phyloP scores from a whole-genome alignment of 2,329 filamentous ascomycete species.

The Penicillium vulpinum region DNA sequence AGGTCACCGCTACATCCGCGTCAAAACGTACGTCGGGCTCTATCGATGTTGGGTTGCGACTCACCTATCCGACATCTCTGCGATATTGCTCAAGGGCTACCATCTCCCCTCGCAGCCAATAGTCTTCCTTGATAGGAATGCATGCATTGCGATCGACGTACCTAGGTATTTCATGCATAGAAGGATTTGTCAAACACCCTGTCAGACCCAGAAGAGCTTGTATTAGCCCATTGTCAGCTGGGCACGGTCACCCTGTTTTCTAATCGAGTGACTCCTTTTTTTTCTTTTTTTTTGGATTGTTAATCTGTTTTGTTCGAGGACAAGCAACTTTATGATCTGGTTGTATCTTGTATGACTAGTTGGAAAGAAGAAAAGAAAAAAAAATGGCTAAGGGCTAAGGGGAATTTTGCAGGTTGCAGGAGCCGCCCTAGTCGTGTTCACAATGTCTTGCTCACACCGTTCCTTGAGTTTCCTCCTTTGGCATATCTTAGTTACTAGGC shows the following conservation, averaged over 20 bases:
- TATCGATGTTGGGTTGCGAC: conserved; percentile 7
- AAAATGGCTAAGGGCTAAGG: not conserved
- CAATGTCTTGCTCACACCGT: conserved; percentile 14
- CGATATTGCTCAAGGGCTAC: not conserved
- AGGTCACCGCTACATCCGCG: conserved; percentile 25
- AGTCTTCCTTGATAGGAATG: conserved; percentile 3
- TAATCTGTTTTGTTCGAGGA: not conserved
- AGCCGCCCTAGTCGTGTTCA: not conserved
- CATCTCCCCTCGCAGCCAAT: conserved; percentile 2
- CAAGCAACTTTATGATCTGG: conserved; percentile 1
- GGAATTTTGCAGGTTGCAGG: conserved; percentile 5
- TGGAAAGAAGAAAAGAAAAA: not conserved
- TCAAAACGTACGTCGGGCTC: conserved; percentile 8
- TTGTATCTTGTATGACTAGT: not conserved
- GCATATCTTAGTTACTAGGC: conserved; percentile 1
- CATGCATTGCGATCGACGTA: conserved; percentile 22
- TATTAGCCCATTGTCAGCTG: conserved; percentile 1
- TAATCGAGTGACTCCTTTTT: not conserved
- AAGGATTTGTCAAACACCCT: conserved; percentile 20
- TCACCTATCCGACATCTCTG: not conserved
- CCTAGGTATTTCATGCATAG: conserved; percentile 29
- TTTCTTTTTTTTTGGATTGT: not conserved
- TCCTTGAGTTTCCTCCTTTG: conserved; percentile 8
- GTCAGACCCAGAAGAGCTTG: conserved; percentile 8
- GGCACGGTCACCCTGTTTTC: not conserved